Conservation (phyloP, 352 stramenopile species). For the Pythium scleroteichum region DNA sequence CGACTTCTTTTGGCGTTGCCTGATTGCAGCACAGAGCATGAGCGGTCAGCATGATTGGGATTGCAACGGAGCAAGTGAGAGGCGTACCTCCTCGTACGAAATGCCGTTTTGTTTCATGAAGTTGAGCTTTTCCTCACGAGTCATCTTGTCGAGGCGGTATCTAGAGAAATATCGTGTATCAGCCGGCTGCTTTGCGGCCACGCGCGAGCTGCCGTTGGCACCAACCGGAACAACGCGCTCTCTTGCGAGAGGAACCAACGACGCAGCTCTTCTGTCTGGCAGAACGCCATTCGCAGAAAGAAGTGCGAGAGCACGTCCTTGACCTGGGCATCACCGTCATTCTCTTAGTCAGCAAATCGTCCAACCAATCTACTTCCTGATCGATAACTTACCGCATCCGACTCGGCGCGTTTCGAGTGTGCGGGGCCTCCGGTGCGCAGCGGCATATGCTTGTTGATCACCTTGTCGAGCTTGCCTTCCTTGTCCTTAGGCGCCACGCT, state of each 20-base stretch:
- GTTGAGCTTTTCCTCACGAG: constrained; percentile 81
- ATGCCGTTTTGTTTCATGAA: constrained; percentile 89
- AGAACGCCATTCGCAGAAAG: constrained; percentile 98
- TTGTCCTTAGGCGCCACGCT: constrained; percentile 71
- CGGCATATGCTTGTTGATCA: constrained; percentile 83
- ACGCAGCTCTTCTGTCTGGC: constrained; percentile 96
- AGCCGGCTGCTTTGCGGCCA: too few relatives aligned
- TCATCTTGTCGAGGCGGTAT: constrained; percentile 89
- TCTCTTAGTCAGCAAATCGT: not conserved
- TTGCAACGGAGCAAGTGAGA: not conserved
- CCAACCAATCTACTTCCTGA: not conserved
- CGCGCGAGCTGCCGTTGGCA: not conserved
- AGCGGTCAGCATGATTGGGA: not conserved
- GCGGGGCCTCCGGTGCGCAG: constrained; percentile 43
- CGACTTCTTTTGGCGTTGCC: constrained; percentile 66
- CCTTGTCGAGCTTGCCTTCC: constrained; percentile 80
- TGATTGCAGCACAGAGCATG: constrained; percentile 5
- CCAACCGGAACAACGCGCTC: constrained; percentile 89
- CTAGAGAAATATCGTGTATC: constrained; percentile 1
- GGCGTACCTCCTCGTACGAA: constrained; percentile 49
- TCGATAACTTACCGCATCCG: constrained; percentile 39
- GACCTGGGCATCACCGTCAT: constrained; percentile 28
- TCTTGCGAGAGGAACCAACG: constrained; percentile 98
- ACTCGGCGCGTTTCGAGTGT: constrained; percentile 55
- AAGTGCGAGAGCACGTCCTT: constrained; percentile 97